phyloP scores from a whole-genome alignment of 2,329 filamentous ascomycete genomes.

The Pseudogymnoascus verrucosus region DNA sequence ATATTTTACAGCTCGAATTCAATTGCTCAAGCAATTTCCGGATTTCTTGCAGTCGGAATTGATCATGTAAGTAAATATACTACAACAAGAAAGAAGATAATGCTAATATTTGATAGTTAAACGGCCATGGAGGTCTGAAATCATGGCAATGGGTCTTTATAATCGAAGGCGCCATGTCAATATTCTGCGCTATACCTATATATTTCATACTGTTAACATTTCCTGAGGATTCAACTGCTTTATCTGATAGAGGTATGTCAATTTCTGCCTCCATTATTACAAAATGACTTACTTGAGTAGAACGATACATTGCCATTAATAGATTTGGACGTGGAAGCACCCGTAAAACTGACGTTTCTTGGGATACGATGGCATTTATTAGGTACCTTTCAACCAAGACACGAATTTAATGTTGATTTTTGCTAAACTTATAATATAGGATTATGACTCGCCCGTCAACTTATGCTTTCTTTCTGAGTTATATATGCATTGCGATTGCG shows the following conservation, averaged over 20 bases:
- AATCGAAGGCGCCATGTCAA: slow-evolving; percentile 13
- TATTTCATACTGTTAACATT: slow-evolving; percentile 20
- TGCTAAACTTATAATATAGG: slow-evolving; percentile 2
- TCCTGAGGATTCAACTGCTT: slow-evolving; percentile 17
- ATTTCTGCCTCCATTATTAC: background rate
- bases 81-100: background rate
- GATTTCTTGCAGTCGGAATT: slow-evolving; percentile 20
- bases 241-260: slow-evolving; percentile 15
- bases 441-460: slow-evolving; percentile 21
- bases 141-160: slow-evolving; percentile 18
- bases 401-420: background rate
- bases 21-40: slow-evolving; percentile 18
- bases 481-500: slow-evolving; percentile 18
- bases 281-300: slow-evolving; percentile 1
- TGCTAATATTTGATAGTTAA: background rate
- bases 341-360: slow-evolving; percentile 18
- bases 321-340: slow-evolving; percentile 19
- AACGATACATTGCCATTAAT: slow-evolving; percentile 20
- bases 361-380: slow-evolving; percentile 17
- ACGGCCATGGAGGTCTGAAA: slow-evolving; percentile 11
- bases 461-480: slow-evolving; percentile 19
- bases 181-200: slow-evolving; percentile 16
- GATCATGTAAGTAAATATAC: slow-evolving; percentile 9
- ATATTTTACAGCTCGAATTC: slow-evolving; percentile 21
- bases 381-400: background rate